Base-by-base conservation (phyloP, 1,139 yeast species). In the Sugiyamaella grinbergsii region DNA sequence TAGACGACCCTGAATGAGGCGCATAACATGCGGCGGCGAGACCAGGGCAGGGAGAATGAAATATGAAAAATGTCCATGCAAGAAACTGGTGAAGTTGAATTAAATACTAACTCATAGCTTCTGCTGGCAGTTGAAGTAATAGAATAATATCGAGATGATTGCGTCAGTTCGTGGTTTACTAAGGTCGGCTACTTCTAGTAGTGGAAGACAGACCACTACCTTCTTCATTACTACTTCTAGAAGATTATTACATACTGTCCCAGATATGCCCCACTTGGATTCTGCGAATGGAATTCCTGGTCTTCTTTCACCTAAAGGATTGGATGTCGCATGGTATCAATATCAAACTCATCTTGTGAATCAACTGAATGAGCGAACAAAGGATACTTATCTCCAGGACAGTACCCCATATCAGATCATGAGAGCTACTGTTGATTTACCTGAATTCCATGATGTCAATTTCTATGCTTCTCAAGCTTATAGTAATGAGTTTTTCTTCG, bases 391-490 rank as follows among this genome's bases (percentile, higher is more conserved):
- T 37, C 42, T 55, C 39, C 47, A 54, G 38, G 55, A 54, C 48
- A 44, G 56, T 39, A 52, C 60, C 20, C 55, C 59, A 26, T 64
- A 82, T 67, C 84, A 85, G 58, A 79, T 87, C 54, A 69, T 86
- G 55, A 73, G 85, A 52, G 77, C 81, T 57, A 81, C 91, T 1
- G 83, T 90, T n/a, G 80, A 80, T 63, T 80, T 80, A 57, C 77
- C 87, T 37, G 79, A 81, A 38, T 79, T 80, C 62, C 82, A 86
- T 49, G 58, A 58, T 16, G 49, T 85, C 19, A 88, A 83, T 72
- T 93, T 87, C 69, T 80, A 78, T 63, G 97, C 98, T 8, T 85
- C 96, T 1, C 96, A 87, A 67, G 83, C 91, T 2, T 95, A 88
- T 72, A 89, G 88, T 68, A 93, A 93, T 70, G 97, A 94, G 72